Evolutionary conservation across 257 asterid species (phyloP).

Genomic region (Mentha longifolia): DNA sequence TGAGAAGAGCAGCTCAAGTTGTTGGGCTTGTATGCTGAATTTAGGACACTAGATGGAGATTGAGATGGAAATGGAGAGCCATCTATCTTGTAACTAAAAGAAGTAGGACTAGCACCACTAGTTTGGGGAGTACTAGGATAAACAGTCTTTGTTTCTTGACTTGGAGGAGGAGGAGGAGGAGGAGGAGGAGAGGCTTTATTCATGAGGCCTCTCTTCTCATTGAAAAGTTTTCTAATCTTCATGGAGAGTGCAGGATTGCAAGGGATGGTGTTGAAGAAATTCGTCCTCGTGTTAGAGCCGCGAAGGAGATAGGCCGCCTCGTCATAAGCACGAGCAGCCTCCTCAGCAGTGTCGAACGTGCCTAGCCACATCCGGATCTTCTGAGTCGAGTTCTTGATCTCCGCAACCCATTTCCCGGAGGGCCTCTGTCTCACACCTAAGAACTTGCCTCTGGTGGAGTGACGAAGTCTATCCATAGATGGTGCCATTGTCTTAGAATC

Average conservation of each 20-base stretch:
- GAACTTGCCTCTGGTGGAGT: slow-evolving; percentile 48
- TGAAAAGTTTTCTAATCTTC: slow-evolving; percentile 66
- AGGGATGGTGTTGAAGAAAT: slow-evolving; percentile 58
- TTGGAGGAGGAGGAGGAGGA: slow-evolving; percentile 10
- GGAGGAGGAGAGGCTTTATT: slow-evolving; percentile 22
- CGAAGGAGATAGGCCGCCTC: slow-evolving; percentile 27
- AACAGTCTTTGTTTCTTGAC: slow-evolving; percentile 13
- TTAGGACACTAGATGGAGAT: too few relatives aligned
- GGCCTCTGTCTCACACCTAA: slow-evolving; percentile 80
- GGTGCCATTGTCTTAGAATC: slow-evolving; percentile 1
- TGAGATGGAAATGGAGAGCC: too few relatives aligned
- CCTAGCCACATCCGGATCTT: slow-evolving; percentile 33
- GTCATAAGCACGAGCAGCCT: slow-evolving; percentile 28
- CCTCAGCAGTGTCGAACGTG: slow-evolving; percentile 23
- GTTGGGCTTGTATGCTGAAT: slow-evolving; percentile 45
- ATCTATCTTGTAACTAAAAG: neutral
- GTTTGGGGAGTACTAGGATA: slow-evolving; percentile 23
- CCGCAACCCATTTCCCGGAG: slow-evolving; percentile 83
- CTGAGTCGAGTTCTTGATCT: slow-evolving; percentile 57
- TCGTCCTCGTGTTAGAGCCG: slow-evolving; percentile 39
- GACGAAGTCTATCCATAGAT: slow-evolving; percentile 31
- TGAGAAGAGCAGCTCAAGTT: slow-evolving; percentile 41
- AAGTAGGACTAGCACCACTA: slow-evolving; percentile 15
- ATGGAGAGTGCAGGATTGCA: slow-evolving; percentile 60
- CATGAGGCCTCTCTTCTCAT: slow-evolving; percentile 53